phyloP scores from a whole-genome alignment of 306 rosid genomes.

The Gastrolobium villosum region DNA sequence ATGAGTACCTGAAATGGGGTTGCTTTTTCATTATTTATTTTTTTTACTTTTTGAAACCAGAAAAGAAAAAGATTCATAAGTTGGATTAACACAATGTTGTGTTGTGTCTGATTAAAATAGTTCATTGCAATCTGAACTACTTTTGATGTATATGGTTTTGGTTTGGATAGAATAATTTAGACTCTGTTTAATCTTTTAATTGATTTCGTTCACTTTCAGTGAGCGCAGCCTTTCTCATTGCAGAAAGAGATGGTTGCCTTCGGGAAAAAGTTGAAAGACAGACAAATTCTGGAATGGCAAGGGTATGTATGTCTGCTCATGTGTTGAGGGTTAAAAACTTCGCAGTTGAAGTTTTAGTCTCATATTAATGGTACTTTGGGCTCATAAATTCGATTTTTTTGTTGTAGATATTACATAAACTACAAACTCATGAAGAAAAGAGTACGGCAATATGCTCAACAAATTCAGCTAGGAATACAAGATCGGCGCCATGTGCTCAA shows the following conservation, averaged over 20 bases:
- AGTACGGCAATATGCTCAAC: conserved; percentile 86
- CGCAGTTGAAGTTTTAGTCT: not conserved
- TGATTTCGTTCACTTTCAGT: conserved; percentile 34
- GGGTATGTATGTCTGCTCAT: conserved; percentile 63
- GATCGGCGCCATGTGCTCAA: conserved; percentile 90
- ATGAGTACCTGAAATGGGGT: conserved; percentile 24
- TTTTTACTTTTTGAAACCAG: not conserved
- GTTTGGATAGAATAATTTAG: not conserved
- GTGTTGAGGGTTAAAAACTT: not conserved
- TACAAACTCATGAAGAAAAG: conserved; percentile 96
- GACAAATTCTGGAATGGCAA: conserved; percentile 92
- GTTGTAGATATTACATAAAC: conserved; percentile 89
- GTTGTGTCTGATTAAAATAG: conserved; percentile 13
- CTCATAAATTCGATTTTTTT: conserved; percentile 36
- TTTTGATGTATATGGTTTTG: conserved; percentile 23
- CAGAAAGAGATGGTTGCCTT: conserved; percentile 92
- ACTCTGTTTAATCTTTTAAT: conserved; percentile 8
- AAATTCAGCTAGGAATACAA: conserved; percentile 81
- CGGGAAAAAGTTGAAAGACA: conserved; percentile 95
- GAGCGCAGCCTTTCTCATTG: conserved; percentile 35
- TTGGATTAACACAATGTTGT: conserved; percentile 16
- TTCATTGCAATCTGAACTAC: conserved; percentile 28
- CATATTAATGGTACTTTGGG: conserved; percentile 2
- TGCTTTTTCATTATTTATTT: not conserved
- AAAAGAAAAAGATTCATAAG: not conserved